Evolutionary conservation across 2,329 filamentous ascomycete genomes (phyloP), one percentile per base, ranked within the genome.

Genomic region (Sclerotinia subarctica): DNA sequence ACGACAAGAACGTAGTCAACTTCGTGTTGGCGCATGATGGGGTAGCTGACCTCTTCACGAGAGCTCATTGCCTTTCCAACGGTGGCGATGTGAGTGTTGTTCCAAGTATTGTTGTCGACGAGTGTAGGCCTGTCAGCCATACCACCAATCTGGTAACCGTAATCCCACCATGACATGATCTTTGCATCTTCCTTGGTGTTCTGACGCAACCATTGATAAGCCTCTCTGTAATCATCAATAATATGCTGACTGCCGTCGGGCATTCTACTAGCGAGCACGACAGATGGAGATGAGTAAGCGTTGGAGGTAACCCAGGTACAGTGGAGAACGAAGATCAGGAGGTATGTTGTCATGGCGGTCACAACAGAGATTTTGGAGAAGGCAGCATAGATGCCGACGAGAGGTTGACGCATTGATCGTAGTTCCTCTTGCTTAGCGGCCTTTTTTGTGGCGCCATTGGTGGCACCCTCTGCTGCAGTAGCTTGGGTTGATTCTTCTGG

Each of bases 91-190:
- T 99, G 95, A 10, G 95, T 99, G 83, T 99, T 99, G 85, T 99
- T 99, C 95, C 95, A 99, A 2, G 95, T 99, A 83, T 99, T 99
- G 85, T 99, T 99, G 84, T 99, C 95, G 46, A 99, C 95, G 46
- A 99, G 85, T 1, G 95, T 99, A 46, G 95, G 95, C 66, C 95
- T 88, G 79, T 99, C 95, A 62, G 95, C 95, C 95, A 99, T 99
- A 73, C 95, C 95, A 82, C 95, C 95, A 80, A 99, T 99, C 82
- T 99, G 95, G 83, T 99, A 99, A 73, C 95, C 95, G 77, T 99
- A 99, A 79, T 99, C 95, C 95, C 95, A 99, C 95, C 95, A 99
- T 1, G 94, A 95, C 94, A 98, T 98, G 78, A 99, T 91, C 86
- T 98, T 99, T 77, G 96, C 94, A 75, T 97, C 92, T 73, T 94